Base-by-base conservation (phyloP, 805 yeast species). In the Candida ascalaphidarum region DNA sequence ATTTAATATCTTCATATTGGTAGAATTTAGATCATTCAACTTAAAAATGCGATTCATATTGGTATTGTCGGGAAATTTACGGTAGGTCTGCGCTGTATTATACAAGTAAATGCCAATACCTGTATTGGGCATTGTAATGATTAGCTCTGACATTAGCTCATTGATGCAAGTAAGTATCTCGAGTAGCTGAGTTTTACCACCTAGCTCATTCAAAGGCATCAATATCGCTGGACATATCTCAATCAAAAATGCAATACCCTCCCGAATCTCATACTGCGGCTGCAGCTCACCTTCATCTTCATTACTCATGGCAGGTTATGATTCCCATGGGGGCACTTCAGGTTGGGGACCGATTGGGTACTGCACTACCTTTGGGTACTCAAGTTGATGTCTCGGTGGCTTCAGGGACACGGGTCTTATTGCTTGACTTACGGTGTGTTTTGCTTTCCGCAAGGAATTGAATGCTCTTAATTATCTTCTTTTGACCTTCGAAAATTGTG, bases 71-170 rank as follows among this genome's bases (percentile, higher is more conserved):
- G 17, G 51, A 10, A 57, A 37, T 17, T 41, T 37, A 5, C 29
- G 23, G 4, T 43, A 29, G 1, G 64, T 53, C 30, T 30, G 58
- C 28, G 37, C 42, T 50, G 71, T 69, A 44, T 70, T 74, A 52
- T 71, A 74, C 11, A 81, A 46, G 42, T 77, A 71, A 26, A 86
- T 70, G 0, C 95, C 96, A 15, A 84, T 58, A 0, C 84, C 88
- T 2, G 89, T 79, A 25, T 64, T 61, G 1, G 86, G 83, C 21
- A 72, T 52, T 0, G 79, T 65, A 19, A 81, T 73, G 2, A 81
- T 73, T 32, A 83, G 58, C 27, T 74, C 78, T 3, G 77, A 62
- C 55, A 85, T 69, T 20, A 84, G 55, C n/a, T 71, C 74, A 29
- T 67, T 59, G 5, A 82, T 59, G 2, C 81, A 65, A 10, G 62